Percentiles rank a stretch among this genome's conserved stretches.
These are phyloP conservation scores for Monosporascus sp. DNA, from an alignment of 2,329 filamentous ascomycete species.

Conservation along the genomic window DNA sequence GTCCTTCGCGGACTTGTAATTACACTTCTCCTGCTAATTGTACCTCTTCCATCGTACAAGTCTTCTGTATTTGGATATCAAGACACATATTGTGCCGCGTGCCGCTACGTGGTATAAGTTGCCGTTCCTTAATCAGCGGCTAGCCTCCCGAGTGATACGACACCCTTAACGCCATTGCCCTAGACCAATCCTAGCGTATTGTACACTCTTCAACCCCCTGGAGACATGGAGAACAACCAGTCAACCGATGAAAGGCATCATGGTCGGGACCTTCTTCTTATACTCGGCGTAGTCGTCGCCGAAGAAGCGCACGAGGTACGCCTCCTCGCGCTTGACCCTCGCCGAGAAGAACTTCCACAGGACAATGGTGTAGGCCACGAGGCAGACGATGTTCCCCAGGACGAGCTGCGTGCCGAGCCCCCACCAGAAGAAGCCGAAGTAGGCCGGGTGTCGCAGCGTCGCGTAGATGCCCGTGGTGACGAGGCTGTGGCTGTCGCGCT, in stretches of 20 bases:
- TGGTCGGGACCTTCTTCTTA: constrained; percentile 62
- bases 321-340: constrained; percentile 75
- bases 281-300: constrained; percentile 76
- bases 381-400: constrained; percentile 77
- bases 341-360: constrained; percentile 80
- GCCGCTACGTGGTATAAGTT: too few relatives aligned
- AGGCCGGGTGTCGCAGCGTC: constrained; percentile 76
- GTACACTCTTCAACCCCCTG: too few relatives aligned
- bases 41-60: too few relatives aligned
- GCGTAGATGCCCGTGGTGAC: constrained; percentile 79
- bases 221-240: constrained; percentile 5
- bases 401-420: constrained; percentile 89
- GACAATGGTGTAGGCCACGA: constrained; percentile 66
- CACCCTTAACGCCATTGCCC: too few relatives aligned
- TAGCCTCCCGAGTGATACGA: too few relatives aligned
- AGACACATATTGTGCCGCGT: too few relatives aligned
- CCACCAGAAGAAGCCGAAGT: constrained; percentile 99
- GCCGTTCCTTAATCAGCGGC: too few relatives aligned
- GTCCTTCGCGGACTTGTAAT: too few relatives aligned
- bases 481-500: constrained; percentile 65
- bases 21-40: too few relatives aligned
- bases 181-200: too few relatives aligned
- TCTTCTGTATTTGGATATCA: too few relatives aligned
- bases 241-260: constrained; percentile 68
- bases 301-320: constrained; percentile 74